Conservation (phyloP, 2,329 filamentous ascomycete genomes). For the Metarhizium rileyi region DNA sequence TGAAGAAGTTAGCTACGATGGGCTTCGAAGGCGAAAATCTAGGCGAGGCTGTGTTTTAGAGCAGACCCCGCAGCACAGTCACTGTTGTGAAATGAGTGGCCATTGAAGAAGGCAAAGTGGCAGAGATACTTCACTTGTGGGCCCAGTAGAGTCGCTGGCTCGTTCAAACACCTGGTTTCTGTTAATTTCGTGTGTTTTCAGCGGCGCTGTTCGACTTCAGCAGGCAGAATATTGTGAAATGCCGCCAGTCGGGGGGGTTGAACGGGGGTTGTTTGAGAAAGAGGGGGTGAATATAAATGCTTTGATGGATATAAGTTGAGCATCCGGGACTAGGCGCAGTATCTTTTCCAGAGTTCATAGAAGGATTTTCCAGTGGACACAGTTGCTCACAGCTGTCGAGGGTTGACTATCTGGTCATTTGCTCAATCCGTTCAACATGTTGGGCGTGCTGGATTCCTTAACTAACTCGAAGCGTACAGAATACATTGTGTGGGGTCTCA, state of each 20-base stretch:
- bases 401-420: too few relatives aligned
- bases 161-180: neutral
- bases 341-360: neutral
- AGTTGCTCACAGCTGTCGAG: neutral
- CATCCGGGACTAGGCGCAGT: neutral
- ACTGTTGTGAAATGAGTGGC: neutral
- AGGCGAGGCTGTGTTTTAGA: conserved; percentile 59
- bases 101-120: neutral
- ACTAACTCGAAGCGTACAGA: neutral
- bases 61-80: neutral
- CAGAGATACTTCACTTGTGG: neutral
- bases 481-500: conserved; percentile 3
- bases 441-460: too few relatives aligned
- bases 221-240: conserved; percentile 58
- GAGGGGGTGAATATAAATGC: neutral
- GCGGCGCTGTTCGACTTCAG: conserved; percentile 1
- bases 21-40: conserved; percentile 84
- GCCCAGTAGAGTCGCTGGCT: neutral
- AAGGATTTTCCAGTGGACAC: neutral
- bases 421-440: too few relatives aligned
- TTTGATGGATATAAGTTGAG: neutral
- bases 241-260: conserved; percentile 21
- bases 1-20: conserved; percentile 62
- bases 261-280: neutral
- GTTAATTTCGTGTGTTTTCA: neutral